Base-by-base conservation (phyloP, 176 grass and related monocot species). In the Oryza glaberrima region DNA sequence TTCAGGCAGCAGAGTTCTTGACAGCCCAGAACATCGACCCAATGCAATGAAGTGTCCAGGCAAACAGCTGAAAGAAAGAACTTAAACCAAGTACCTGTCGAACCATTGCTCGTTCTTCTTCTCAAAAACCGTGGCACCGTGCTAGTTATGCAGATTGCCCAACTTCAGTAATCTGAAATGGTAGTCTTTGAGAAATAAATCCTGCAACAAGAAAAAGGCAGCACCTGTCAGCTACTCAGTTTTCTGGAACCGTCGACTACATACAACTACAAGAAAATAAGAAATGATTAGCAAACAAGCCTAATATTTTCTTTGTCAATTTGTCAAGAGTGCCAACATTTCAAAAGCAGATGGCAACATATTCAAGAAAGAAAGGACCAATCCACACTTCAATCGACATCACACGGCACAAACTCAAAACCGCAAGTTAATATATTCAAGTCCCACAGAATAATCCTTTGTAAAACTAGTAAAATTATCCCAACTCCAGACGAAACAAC, bases 41-140 rank as follows among this genome's bases (percentile, higher is more conserved):
- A 64, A 44, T 34, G 63, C 36, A 38, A 38, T 40, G 38, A 5
- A 11, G 19, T 7, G 2, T 40, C 6, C 19, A 70, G 0, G 7
- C 6, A 40, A 43, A 85, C 35, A 70, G 13, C 6, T 5, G 23
- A 36, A 25, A 10, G 14, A 35, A 69, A 9, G 4, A 30, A 49
- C 38, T 74, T 75, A 68, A 72, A 75, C 11, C 11, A 9, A 9
- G 19, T 79, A 88, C 81, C 87, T 89, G 84, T 11, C 14, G 34
- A 69, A 68, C 16, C 69, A 84, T 89, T 48, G 20, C 73, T 60
- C 40, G 56, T 61, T 2, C 66, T 19, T 0, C 15, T 65, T 4
- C 64, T 14, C 54, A 22, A 13, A 77, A 77, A 9, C 51, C 17
- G 32, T 3, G 1, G 20, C 43, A 52, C 16, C 1, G n/a, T n/a